Base-by-base conservation (phyloP, 179 eudicot species). In the Silene noctiflora region DNA sequence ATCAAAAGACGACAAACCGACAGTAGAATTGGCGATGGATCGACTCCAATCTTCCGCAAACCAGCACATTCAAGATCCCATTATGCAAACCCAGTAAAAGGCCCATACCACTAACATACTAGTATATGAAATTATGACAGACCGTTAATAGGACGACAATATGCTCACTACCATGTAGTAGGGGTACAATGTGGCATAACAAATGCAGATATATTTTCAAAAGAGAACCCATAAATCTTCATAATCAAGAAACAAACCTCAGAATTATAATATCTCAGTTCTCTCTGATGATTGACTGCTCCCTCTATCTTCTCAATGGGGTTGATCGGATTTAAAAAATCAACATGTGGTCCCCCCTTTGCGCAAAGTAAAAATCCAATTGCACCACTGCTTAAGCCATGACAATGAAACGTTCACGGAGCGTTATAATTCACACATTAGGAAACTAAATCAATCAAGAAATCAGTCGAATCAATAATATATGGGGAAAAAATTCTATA, bases 291-390 rank as follows among this genome's bases (percentile, higher is more conserved):
- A 62, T 82, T 73, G 53, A 87, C 75, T 42, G 99, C 98, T 69
- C 96, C 99, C 78, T 91, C 94, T 56, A 93, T 82, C 84, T 91
- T 83, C 88, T 95, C 99, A 85, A 93, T 95, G 35, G 99, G 98
- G 77, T 95, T 95, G 44, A 91, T 81, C 42, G 98, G 99, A 78
- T 91, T 80, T 64, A 81, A 64, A 81, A 95, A 95, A 84, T 95
- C 97, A 75, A 95, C 96, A 29, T 90, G 83, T n/a, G 92, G 89
- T 7, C 99, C 99, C 76, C 89, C 94, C 51, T 91, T 93, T 65
- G 99, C 85, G 84, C 99, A 89, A 72, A 93, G 31, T 69, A 95
- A 71, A 83, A 95, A 95, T 83, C 99, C 99, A 85, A 95, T 95
- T 39, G 78, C 89, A 6, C 99, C 99, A 81, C 99, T 95, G 88